phyloP scores from a whole-genome alignment of 2,329 filamentous ascomycete species.

The Colletotrichum tabaci region DNA sequence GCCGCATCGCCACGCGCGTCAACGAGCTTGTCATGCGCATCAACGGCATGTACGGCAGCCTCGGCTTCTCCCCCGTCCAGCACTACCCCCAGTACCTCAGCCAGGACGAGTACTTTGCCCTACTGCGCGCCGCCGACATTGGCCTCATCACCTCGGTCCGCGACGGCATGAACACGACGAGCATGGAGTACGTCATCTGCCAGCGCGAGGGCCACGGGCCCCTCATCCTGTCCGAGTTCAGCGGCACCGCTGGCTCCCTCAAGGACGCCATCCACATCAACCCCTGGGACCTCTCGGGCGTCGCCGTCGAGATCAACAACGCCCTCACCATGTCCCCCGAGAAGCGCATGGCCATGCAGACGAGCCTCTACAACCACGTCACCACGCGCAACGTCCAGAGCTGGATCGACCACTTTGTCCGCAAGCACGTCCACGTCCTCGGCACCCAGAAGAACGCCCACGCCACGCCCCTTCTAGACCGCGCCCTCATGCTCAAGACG shows the following conservation, averaged over 20 bases:
- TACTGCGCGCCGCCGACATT: constrained; percentile 91
- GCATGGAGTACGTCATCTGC: constrained; percentile 93
- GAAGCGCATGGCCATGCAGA: constrained; percentile 78
- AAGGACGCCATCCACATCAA: constrained; percentile 95
- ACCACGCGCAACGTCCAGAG: constrained; percentile 87
- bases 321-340: constrained; percentile 83
- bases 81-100: constrained; percentile 95
- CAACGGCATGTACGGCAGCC: constrained; percentile 89
- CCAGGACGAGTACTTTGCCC: constrained; percentile 92
- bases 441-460: constrained; percentile 81
- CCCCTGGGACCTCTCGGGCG: constrained; percentile 90
- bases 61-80: constrained; percentile 91
- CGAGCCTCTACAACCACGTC: constrained; percentile 85
- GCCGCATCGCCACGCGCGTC: constrained; percentile 88
- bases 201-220: constrained; percentile 90
- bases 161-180: constrained; percentile 98
- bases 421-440: constrained; percentile 84
- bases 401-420: constrained; percentile 87
- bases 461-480: constrained; percentile 87
- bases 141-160: constrained; percentile 95
- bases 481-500: constrained; percentile 77
- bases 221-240: constrained; percentile 96
- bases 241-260: constrained; percentile 90
- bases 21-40: constrained; percentile 92
- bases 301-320: constrained; percentile 85